Evolutionary conservation across 306 rosid species (phyloP).

Genomic region (Pyrus bretschneideri): DNA sequence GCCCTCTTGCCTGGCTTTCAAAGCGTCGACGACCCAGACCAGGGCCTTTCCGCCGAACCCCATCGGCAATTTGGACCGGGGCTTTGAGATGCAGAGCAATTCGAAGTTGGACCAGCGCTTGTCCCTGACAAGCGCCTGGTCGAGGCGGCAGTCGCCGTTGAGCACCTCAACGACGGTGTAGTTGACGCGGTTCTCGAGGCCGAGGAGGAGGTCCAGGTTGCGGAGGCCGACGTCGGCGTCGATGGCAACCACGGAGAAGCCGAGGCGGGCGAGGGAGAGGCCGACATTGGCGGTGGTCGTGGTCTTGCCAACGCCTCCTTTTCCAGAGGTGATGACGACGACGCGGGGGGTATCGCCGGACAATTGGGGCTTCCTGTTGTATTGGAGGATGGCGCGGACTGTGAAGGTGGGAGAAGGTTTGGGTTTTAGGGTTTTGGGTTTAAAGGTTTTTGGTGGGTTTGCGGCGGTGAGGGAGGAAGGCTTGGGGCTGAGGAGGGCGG

Average conservation of each 20-base stretch:
- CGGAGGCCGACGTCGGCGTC: conserved; percentile 97
- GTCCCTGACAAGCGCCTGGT: conserved; percentile 89
- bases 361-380: conserved; percentile 84
- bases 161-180: conserved; percentile 90
- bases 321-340: conserved; percentile 85
- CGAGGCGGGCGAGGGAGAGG: conserved; percentile 88
- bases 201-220: conserved; percentile 91
- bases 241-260: conserved; percentile 91
- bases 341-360: conserved; percentile 91
- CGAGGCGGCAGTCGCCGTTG: conserved; percentile 91
- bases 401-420: neutral
- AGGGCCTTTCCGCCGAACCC: conserved; percentile 92
- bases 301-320: conserved; percentile 93
- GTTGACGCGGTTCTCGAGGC: conserved; percentile 94
- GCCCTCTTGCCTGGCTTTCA: conserved; percentile 56
- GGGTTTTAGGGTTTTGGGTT: conserved; percentile 36
- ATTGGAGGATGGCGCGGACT: conserved; percentile 58
- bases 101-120: conserved; percentile 97
- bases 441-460: conserved; percentile 8
- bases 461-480: conserved; percentile 19
- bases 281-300: conserved; percentile 94
- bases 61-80: conserved; percentile 77
- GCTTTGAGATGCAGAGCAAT: conserved; percentile 87
- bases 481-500: conserved; percentile 16
- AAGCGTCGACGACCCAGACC: conserved; percentile 86